A percentile compares a stretch with the other conserved stretches of the same genome.
Conservation (phyloP, 768 basidiomycete genomes). For the Psilocybe azurescens region DNA sequence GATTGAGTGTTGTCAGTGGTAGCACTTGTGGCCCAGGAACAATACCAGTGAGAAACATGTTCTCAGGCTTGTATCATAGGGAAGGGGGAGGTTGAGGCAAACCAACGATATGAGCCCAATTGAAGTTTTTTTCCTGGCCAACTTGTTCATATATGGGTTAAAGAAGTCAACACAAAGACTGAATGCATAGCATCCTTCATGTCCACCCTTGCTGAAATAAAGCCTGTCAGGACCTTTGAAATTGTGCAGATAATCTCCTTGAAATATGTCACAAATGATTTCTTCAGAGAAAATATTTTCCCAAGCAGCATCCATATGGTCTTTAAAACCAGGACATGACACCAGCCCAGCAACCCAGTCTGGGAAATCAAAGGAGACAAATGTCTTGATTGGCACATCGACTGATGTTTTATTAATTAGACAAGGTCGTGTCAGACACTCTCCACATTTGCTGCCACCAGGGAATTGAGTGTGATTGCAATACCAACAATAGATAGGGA, state of each 20-base stretch:
- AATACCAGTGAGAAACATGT: conserved; percentile 32
- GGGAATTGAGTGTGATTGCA: conserved; percentile 3
- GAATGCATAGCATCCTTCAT: conserved; percentile 6
- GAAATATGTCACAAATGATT: conserved; percentile 10
- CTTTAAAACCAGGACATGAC: conserved; percentile 1
- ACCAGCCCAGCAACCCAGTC: conserved; percentile 7
- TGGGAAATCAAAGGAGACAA: conserved; percentile 1
- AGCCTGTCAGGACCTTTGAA: conserved; percentile 12
- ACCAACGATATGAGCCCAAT: conserved; percentile 31
- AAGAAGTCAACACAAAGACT: conserved; percentile 8
- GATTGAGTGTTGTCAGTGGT: conserved; percentile 30
- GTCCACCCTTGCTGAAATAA: not conserved
- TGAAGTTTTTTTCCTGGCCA: conserved; percentile 17
- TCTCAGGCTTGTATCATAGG: conserved; percentile 34
- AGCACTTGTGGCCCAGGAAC: conserved; percentile 35
- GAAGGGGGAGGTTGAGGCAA: conserved; percentile 34
- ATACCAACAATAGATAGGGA: conserved; percentile 6
- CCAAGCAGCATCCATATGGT: conserved; percentile 9
- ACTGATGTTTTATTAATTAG: not conserved
- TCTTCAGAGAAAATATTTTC: not conserved
- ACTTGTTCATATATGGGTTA: conserved; percentile 7
- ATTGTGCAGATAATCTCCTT: not conserved
- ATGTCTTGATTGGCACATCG: conserved; percentile 7
- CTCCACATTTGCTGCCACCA: not conserved
- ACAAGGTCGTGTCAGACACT: not conserved